Evolutionary conservation across 2,329 filamentous ascomycete genomes (phyloP), one percentile per base, ranked within the genome.

Genomic region (Daldinia sp.): DNA sequence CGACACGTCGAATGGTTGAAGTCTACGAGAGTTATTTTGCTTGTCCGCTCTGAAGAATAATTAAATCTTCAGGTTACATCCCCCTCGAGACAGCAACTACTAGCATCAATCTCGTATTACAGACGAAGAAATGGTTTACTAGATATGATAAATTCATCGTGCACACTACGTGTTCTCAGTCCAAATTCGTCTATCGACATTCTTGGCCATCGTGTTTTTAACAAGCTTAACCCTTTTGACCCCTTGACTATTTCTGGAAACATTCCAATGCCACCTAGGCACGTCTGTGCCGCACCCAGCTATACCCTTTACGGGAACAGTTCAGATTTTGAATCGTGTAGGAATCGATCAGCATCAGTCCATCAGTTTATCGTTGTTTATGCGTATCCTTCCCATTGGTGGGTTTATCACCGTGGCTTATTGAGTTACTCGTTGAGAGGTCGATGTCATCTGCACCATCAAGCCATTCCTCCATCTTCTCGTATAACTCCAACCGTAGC

Each of bases 401-500:
- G 1, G 33, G 23, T 18, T 2, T 23, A 6, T 37, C 23, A 2
- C 15, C 55, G 10, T 13, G 9, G 28, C 60, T 65, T 13, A 71
- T 74, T 3, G 72, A 72, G 39, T 13, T 7, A 28, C 60, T 65
- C 15, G 72, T 74, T 3, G 72, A 72, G 39, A 78, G 70, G 46
- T 77, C 75, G n/a, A 78, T 56, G 20, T 76, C 74, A 3, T 70
- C 63, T 1, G 67, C 57, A 4, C 75, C 76, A 4, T 72, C 70
- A 9, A 78, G 73, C 76, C 76, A 78, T 59, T 75, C 68, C 3
- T 60, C 72, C 69, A 77, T 82, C 72, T 82, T 81, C 50, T 72
- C 71, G 67, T 84, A 85, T 79, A 85, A 81, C 37, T 78, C 74
- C 15, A 77, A 74, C 77, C 79, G 81, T 33, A 79, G 71, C 2